Conservation (phyloP, 2,329 filamentous ascomycete genomes). For the Diaporthe sp. region DNA sequence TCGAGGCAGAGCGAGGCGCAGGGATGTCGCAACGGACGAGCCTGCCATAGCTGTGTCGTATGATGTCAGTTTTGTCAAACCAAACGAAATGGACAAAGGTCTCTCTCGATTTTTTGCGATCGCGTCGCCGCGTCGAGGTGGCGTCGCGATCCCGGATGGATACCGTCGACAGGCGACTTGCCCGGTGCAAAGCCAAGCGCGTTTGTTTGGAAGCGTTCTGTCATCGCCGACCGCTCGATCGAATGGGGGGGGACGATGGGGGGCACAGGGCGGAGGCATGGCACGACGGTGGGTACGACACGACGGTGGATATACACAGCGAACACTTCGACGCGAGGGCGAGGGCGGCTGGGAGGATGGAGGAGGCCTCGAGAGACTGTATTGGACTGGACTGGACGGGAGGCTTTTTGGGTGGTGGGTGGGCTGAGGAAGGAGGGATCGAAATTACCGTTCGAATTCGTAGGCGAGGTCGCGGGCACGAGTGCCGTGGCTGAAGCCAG, state of each 20-base stretch:
- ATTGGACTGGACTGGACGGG: slow-evolving; percentile 8
- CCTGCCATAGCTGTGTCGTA: slow-evolving; percentile 83
- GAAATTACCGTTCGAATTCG: slow-evolving; percentile 99
- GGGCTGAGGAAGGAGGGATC: slow-evolving; percentile 53
- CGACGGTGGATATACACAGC: slow-evolving; percentile 49
- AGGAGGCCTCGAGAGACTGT: slow-evolving; percentile 40
- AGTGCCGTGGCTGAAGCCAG: slow-evolving; percentile 98
- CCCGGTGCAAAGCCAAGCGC: slow-evolving; percentile 50
- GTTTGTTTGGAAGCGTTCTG: slow-evolving; percentile 45
- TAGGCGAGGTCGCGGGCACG: slow-evolving; percentile 99
- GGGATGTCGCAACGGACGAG: slow-evolving; percentile 99
- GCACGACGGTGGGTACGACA: slow-evolving; percentile 44
- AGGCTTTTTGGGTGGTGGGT: slow-evolving; percentile 43
- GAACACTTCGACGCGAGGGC: slow-evolving; percentile 48
- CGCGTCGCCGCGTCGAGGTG: slow-evolving; percentile 49
- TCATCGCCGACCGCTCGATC: slow-evolving; percentile 62
- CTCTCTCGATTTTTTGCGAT: slow-evolving; percentile 45
- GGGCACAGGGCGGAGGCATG: slow-evolving; percentile 47
- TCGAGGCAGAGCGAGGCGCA: slow-evolving; percentile 91
- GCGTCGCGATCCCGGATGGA: slow-evolving; percentile 42
- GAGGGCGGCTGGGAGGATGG: slow-evolving; percentile 43
- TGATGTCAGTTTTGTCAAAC: slow-evolving; percentile 64
- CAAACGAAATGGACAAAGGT: slow-evolving; percentile 45
- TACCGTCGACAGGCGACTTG: slow-evolving; percentile 54
- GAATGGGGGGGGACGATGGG: slow-evolving; percentile 55